Evolutionary conservation across 495 filamentous ascomycete species (phyloP), one percentile per base, ranked within the genome.

Genomic region (Rhypophila decipiens): DNA sequence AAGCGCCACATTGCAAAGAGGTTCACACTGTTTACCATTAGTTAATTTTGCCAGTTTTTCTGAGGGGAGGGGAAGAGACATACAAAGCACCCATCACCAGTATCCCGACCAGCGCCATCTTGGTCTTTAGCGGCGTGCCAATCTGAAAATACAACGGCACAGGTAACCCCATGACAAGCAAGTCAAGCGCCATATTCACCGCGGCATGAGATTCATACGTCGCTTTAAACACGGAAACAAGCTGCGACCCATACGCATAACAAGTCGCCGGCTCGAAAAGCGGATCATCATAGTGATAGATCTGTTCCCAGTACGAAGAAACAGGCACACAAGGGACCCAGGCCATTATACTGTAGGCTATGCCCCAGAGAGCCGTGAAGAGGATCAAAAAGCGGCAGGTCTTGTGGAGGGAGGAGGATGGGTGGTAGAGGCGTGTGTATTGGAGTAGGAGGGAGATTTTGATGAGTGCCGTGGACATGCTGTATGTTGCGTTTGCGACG

Each of bases 361-460:
- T 12, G 17, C 62, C 60, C 62, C 60, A 64, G 9, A 65, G 53
- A 2, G 53, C 50, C 23, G 56, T 52, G 21, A 65, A 46, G 17
- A 55, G 39, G 23, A 59, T 42, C 22, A 63, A 34, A 18, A 13
- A 12, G 24, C 53, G 46, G n/a, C 58, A 41, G 2, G 56, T 13
- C 3, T 52, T 53, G 42, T 37, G 51, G n/a, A 62, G 24, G 2
- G 50, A 24, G 1, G 56, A 24, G 2, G 45, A 53, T 17, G 45
- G 51, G 5, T 53, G 39, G 50, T 58, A 65, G 18, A 68, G 29
- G 12, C 65, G 60, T 13, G 62, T 57, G 38, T 66, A 68, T 15
- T 68, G 65, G 11, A 68, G 43, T 2, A 68, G 47, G 13, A 68
- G 52, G 8, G 65, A 58, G 19, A 63, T 49, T 39, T 68, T 68